Conservation (phyloP, 768 basidiomycete species). For the Lactifluus pinguis region DNA sequence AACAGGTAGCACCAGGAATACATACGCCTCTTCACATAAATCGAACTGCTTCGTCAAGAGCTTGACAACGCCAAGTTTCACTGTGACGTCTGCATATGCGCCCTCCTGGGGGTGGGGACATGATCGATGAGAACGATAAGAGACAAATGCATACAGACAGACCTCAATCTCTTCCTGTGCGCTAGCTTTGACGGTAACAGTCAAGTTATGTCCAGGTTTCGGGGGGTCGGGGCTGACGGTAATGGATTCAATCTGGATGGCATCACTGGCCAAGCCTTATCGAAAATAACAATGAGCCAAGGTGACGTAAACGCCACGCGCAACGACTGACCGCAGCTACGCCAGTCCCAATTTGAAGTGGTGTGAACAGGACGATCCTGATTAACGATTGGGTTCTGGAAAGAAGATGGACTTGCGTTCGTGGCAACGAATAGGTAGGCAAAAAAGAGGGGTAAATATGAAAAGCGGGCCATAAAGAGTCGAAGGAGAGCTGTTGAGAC, state of each 20-base stretch:
- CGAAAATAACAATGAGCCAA: conserved; percentile 9
- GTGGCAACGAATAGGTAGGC: conserved; percentile 23
- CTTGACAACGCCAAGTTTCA: conserved; percentile 92
- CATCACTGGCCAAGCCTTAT: conserved; percentile 37
- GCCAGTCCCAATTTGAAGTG: conserved; percentile 53
- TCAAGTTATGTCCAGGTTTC: conserved; percentile 74
- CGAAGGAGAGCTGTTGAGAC: neutral
- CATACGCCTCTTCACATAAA: conserved; percentile 91
- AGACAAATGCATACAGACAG: conserved; percentile 9
- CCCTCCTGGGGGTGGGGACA: conserved; percentile 55
- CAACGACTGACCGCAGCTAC: conserved; percentile 59
- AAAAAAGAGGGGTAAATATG: conserved; percentile 25
- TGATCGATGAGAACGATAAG: neutral
- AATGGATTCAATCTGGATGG: conserved; percentile 63
- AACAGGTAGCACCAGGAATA: conserved; percentile 17
- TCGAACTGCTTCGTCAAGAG: conserved; percentile 79
- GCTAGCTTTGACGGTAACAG: conserved; percentile 65
- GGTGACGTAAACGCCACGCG: neutral
- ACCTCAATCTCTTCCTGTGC: conserved; percentile 62
- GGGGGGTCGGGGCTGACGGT: conserved; percentile 81
- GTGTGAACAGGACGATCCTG: conserved; percentile 27
- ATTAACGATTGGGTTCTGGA: conserved; percentile 26
- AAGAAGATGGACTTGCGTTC: conserved; percentile 20
- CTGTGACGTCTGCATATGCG: conserved; percentile 78
- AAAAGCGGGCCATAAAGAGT: conserved; percentile 23